Evolutionary conservation across 176 grass and related monocot genomes (phyloP).

Genomic region (Thinopyrum elongatum): DNA sequence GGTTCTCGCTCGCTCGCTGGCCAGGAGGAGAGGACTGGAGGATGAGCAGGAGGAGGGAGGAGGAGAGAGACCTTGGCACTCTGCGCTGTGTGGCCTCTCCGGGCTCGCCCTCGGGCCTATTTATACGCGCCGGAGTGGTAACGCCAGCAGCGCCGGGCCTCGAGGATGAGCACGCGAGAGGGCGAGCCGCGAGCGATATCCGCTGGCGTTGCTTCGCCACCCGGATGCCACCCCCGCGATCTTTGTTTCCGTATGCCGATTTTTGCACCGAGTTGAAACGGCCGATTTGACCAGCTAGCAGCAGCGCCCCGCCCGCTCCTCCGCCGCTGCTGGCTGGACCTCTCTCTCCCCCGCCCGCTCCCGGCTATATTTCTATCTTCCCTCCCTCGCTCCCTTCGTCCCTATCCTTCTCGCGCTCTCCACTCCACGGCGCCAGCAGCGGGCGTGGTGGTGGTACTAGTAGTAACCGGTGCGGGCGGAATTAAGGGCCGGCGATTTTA

Average conservation of each 20-base stretch:
- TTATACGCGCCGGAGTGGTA: constrained; percentile 16
- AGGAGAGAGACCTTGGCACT: neutral
- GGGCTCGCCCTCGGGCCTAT: neutral
- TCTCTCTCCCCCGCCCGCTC: too few species aligned
- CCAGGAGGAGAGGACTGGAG: neutral
- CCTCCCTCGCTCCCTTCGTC: neutral
- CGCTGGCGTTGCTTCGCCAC: neutral
- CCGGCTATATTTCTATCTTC: too few species aligned
- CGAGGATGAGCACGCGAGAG: neutral
- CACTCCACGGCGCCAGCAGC: neutral
- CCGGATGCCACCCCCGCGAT: neutral
- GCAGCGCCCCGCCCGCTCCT: neutral
- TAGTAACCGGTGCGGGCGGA: constrained; percentile 69
- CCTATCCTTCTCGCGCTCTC: constrained; percentile 6
- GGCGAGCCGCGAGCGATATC: too few species aligned
- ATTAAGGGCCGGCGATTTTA: constrained; percentile 63
- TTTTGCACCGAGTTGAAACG: neutral
- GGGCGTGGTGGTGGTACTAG: neutral
- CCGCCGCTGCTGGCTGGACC: neutral
- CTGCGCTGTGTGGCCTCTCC: neutral
- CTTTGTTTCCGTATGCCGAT: constrained; percentile 1
- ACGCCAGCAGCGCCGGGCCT: neutral
- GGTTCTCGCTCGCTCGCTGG: neutral
- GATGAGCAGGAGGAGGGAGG: neutral
- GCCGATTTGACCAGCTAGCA: neutral